phyloP scores from a whole-genome alignment of 352 stramenopile species.

The Phytophthora rubi region DNA sequence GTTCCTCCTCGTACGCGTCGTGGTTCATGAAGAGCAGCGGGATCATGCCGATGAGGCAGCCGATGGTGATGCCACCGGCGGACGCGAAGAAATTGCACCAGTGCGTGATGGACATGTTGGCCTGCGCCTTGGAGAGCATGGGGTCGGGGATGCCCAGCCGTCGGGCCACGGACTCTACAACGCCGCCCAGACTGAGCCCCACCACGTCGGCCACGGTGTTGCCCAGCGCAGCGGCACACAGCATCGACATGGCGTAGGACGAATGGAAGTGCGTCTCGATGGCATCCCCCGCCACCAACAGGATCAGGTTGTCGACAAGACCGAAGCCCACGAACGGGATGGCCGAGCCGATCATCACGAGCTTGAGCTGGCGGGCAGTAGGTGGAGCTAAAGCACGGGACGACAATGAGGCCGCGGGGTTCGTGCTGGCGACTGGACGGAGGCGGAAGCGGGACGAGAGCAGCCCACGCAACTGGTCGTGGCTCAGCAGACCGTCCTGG shows the following conservation, averaged over 20 bases:
- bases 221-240: slow-evolving; percentile 94
- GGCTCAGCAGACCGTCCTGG: slow-evolving; percentile 65
- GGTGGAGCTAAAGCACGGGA: slow-evolving; percentile 43
- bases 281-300: slow-evolving; percentile 91
- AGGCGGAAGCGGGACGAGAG: slow-evolving; percentile 74
- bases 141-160: slow-evolving; percentile 73
- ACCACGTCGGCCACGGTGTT: slow-evolving; percentile 96
- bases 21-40: slow-evolving; percentile 90
- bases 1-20: slow-evolving; percentile 64
- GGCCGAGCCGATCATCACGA: slow-evolving; percentile 80
- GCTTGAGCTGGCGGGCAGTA: slow-evolving; percentile 67
- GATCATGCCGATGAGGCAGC: slow-evolving; percentile 92
- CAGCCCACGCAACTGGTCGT: slow-evolving; percentile 72
- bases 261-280: slow-evolving; percentile 95
- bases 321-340: slow-evolving; percentile 88
- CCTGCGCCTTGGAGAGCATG: slow-evolving; percentile 77
- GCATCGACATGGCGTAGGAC: slow-evolving; percentile 95
- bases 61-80: slow-evolving; percentile 84
- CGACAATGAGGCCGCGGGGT: slow-evolving; percentile 39
- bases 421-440: slow-evolving; percentile 49
- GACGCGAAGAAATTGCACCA: slow-evolving; percentile 83
- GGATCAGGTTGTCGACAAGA: slow-evolving; percentile 89
- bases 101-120: slow-evolving; percentile 76
- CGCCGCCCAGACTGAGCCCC: slow-evolving; percentile 92
- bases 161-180: slow-evolving; percentile 88